phyloP scores from a whole-genome alignment of 441 rosid species.

The Gossypium davidsonii region DNA sequence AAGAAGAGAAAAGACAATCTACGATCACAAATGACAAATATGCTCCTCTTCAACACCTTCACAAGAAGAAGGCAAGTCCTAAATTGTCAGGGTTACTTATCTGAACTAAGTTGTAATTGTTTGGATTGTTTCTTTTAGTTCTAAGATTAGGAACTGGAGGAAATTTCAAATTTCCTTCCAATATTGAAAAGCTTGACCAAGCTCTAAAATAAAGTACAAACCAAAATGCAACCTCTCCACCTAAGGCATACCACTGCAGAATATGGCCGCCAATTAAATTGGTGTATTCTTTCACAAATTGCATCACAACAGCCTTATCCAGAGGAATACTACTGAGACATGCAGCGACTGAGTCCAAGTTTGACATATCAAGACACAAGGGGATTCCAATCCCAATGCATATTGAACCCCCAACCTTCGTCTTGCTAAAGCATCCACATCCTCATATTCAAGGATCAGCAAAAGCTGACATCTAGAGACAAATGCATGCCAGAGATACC shows the following conservation, averaged over 20 bases:
- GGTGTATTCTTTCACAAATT: neutral
- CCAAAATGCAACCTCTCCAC: neutral
- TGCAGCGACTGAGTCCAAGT: neutral
- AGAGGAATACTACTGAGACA: neutral
- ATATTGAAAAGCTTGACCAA: slow-evolving; percentile 7
- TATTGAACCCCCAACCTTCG: neutral
- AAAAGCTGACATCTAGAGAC: slow-evolving; percentile 3
- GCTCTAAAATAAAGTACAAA: neutral
- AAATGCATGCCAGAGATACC: neutral
- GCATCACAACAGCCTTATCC: neutral
- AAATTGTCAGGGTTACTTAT: neutral
- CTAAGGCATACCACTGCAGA: slow-evolving; percentile 3
- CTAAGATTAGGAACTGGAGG: neutral
- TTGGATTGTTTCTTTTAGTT: neutral
- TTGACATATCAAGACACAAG: neutral
- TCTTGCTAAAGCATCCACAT: neutral
- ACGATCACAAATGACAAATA: neutral
- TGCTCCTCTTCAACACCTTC: neutral
- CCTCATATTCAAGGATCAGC: neutral
- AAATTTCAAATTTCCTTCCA: slow-evolving; percentile 1
- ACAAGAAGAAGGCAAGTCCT: neutral
- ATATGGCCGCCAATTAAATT: neutral
- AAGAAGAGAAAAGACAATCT: neutral
- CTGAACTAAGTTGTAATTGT: neutral
- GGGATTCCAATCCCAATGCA: neutral